Conservation (phyloP, 2,329 filamentous ascomycete species). For the Zasmidium cellare region DNA sequence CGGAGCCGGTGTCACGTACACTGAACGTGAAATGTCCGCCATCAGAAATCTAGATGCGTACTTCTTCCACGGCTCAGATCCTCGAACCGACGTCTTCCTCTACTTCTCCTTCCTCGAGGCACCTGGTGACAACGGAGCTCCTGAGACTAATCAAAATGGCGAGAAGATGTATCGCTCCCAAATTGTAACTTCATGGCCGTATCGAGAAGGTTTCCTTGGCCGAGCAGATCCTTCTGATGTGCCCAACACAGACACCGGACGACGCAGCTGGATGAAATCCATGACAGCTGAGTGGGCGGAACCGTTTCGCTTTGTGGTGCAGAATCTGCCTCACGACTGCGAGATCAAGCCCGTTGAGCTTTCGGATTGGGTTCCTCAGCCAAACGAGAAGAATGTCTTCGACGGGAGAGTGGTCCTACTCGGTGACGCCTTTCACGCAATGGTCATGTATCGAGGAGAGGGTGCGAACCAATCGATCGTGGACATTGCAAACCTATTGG, state of each 20-base stretch:
- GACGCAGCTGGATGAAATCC: constrained; percentile 18
- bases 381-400: not conserved
- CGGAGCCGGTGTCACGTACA: constrained; percentile 48
- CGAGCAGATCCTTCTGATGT: constrained; percentile 36
- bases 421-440: constrained; percentile 44
- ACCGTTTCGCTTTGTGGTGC: constrained; percentile 19
- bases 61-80: constrained; percentile 55
- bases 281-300: constrained; percentile 16
- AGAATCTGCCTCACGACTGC: constrained; percentile 15
- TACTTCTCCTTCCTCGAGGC: constrained; percentile 57
- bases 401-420: constrained; percentile 38
- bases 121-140: constrained; percentile 38
- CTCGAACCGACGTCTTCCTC: constrained; percentile 52
- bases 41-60: constrained; percentile 53
- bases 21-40: constrained; percentile 42
- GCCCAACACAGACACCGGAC: constrained; percentile 38
- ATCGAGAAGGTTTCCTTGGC: constrained; percentile 24
- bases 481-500: constrained; percentile 17
- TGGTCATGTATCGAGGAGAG: constrained; percentile 32
- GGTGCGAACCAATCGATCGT: constrained; percentile 23
- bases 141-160: not conserved
- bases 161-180: constrained; percentile 14
- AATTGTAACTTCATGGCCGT: constrained; percentile 53
- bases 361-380: constrained; percentile 14
- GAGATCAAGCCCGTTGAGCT: constrained; percentile 20